Base-by-base conservation (phyloP, 495 filamentous ascomycete genomes). In the Annulohypoxylon nitens region DNA sequence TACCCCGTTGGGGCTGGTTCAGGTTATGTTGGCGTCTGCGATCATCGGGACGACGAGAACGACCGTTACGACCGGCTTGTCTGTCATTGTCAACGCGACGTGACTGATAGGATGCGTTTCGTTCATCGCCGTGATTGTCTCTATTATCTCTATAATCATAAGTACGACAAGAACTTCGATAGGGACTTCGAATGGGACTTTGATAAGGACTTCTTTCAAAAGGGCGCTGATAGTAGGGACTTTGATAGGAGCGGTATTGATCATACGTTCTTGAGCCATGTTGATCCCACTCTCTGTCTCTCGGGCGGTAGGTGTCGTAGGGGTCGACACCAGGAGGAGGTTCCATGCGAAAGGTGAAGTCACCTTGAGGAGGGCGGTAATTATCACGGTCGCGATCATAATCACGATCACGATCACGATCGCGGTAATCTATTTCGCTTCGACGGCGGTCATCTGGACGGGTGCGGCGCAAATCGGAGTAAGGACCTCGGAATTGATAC, bases 261-360 rank as follows among this genome's bases (percentile, higher is more conserved):
- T 69, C 78, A 68, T 69, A 68, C 69, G 20, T 18, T 60, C 67
- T 60, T 47, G 64, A 7, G 23, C 11, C 25, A 25, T 55, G 61
- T 62, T 66, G 65, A 14, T 47, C 43, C n/a, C 43, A 7, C 5
- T 70, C 64, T 54, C 67, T 64, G 6, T 70, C 69, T 36, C 59
- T n/a, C 34, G 75, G 68, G 8, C 69, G 51, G 16, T 70, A 68
- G 5, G 73, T 70, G 9, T 70, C 73, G 9, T 64, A 59, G 12
- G 67, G 68, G 3, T 73, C 73, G 20, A 86, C 61, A 23, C 82
- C 84, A 0, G 77, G 63, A 6, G 83, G 83, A 33, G 78, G 80
- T 20, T 82, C 80, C 20, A 81, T 74, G 8, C 81, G 81, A 45
- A 86, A 86, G 3, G 81, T 82, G 64, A 86, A 86, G 33, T 85